A percentile compares a stretch with the other conserved stretches of the same genome.
These are phyloP conservation scores for Diaporthe citri DNA, from an alignment of 2,329 filamentous ascomycete species.

Conservation along the genomic window DNA sequence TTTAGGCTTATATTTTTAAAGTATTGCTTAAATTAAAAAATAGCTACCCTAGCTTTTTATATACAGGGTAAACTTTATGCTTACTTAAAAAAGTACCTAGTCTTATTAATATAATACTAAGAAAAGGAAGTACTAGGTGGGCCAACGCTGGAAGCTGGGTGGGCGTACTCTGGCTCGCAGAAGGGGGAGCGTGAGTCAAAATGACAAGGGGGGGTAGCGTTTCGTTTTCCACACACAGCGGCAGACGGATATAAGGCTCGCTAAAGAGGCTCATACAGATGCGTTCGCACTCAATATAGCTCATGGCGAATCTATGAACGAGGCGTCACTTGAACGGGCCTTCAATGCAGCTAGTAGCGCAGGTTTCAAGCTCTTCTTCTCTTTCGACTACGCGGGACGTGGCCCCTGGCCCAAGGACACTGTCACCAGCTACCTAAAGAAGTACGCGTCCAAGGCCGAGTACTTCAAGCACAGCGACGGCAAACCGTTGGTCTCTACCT, in stretches of 20 bases:
- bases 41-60: too few relatives aligned
- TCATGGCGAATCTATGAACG: conserved; percentile 29
- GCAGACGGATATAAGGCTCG: conserved; percentile 49
- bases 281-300: conserved; percentile 54
- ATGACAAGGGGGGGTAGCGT: too few relatives aligned
- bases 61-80: too few relatives aligned
- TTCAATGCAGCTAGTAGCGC: conserved; percentile 44
- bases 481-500: conserved; percentile 63
- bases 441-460: conserved; percentile 43
- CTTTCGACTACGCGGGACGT: conserved; percentile 54
- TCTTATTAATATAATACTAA: too few relatives aligned
- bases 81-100: too few relatives aligned
- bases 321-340: conserved; percentile 42
- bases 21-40: too few relatives aligned
- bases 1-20: too few relatives aligned
- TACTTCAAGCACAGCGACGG: conserved; percentile 46
- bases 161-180: too few relatives aligned
- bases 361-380: conserved; percentile 54
- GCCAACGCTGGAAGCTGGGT: too few relatives aligned
- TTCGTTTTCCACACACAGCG: too few relatives aligned
- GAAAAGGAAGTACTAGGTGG: too few relatives aligned
- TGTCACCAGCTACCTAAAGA: conserved; percentile 46
- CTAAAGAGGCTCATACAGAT: conserved; percentile 52
- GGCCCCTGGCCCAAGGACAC: conserved; percentile 46
- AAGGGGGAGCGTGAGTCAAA: too few relatives aligned